Conservation (phyloP, 176 grass and related monocot species). For the Juncus effusus region DNA sequence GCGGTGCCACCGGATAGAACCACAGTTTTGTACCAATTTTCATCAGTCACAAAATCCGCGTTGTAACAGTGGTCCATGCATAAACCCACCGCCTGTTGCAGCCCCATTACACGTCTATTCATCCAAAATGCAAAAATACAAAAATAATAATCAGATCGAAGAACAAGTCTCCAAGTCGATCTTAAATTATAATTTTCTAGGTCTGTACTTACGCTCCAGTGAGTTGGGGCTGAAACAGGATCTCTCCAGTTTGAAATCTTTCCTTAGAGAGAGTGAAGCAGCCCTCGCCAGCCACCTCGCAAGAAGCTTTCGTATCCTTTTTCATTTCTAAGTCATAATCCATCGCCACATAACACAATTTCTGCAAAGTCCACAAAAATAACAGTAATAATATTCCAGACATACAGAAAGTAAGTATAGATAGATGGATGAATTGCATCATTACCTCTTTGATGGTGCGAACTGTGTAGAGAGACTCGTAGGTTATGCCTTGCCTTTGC, state of each 20-base stretch:
- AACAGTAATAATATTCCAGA: background rate
- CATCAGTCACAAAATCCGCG: constrained; percentile 46
- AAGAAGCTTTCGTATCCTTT: constrained; percentile 65
- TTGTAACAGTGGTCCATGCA: constrained; percentile 91
- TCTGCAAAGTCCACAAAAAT: constrained; percentile 48
- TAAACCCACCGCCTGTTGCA: constrained; percentile 75
- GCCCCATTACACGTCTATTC: constrained; percentile 69
- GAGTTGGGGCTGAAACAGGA: constrained; percentile 86
- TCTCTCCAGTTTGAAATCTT: constrained; percentile 71
- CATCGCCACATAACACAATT: constrained; percentile 77
- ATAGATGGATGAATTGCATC: background rate
- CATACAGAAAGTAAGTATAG: constrained; percentile 1
- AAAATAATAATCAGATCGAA: constrained; percentile 1
- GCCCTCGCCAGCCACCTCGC: constrained; percentile 73
- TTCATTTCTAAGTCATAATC: constrained; percentile 76
- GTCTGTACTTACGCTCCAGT: constrained; percentile 54
- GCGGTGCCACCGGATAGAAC: constrained; percentile 81
- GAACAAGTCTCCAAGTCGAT: background rate
- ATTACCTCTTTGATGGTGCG: constrained; percentile 89
- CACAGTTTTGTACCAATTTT: constrained; percentile 78
- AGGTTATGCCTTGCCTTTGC: constrained; percentile 60
- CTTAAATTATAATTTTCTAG: background rate
- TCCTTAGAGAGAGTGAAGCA: constrained; percentile 77
- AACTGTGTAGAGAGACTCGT: constrained; percentile 79
- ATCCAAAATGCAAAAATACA: constrained; percentile 19